These are phyloP conservation scores for Trichoderma breve DNA, from an alignment of 2,329 filamentous ascomycete genomes.

Conservation along the genomic window DNA sequence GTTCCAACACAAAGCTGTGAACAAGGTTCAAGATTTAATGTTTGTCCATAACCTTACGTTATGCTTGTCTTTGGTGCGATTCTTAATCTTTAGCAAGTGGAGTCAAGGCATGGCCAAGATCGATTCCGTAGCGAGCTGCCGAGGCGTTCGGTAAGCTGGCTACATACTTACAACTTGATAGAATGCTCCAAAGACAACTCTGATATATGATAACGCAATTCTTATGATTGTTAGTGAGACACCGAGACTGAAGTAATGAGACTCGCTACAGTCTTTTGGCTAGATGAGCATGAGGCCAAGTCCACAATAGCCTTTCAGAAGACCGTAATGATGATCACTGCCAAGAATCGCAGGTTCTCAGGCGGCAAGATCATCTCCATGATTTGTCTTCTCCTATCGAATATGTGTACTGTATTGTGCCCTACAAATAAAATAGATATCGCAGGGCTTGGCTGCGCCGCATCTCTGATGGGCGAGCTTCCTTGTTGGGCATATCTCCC, in stretches of 20 bases:
- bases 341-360: not conserved
- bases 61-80: not conserved
- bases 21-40: not conserved
- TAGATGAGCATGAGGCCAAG: not conserved
- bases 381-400: not conserved
- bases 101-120: not conserved
- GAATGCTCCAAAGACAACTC: not conserved
- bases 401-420: not conserved
- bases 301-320: not conserved
- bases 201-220: not conserved
- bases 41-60: conserved; percentile 4
- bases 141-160: not conserved
- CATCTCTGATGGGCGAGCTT: not conserved
- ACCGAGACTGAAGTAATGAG: not conserved
- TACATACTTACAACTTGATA: not conserved
- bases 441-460: not conserved
- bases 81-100: not conserved
- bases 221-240: not conserved
- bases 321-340: not conserved
- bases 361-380: not conserved
- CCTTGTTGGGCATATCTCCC: conserved; percentile 5
- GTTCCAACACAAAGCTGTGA: not conserved
- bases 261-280: not conserved
- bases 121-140: not conserved
- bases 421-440: not conserved